phyloP scores from a whole-genome alignment of 768 basidiomycete species.

The Heimioporus sp. region DNA sequence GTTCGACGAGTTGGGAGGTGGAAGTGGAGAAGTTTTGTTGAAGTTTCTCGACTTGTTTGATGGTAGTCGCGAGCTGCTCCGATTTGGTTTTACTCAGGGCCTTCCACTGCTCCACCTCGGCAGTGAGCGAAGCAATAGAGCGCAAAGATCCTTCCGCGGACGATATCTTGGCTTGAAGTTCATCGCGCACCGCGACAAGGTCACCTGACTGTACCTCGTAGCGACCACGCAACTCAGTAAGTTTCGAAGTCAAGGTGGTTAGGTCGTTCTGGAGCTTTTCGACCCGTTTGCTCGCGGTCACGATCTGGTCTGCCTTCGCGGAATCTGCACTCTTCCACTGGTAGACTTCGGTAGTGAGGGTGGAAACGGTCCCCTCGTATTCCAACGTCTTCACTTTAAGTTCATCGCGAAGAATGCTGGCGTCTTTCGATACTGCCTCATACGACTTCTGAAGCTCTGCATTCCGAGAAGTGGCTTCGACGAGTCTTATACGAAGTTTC shows the following conservation, averaged over 20 bases:
- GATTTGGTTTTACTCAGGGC: background rate
- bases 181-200: background rate
- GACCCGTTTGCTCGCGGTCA: background rate
- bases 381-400: slow-evolving; percentile 4
- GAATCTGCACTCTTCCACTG: background rate
- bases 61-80: background rate
- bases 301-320: background rate
- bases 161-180: background rate
- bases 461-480: background rate
- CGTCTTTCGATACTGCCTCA: background rate
- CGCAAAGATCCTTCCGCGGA: background rate
- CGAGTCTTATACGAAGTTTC: slow-evolving; percentile 5
- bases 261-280: background rate
- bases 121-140: background rate
- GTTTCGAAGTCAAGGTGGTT: background rate
- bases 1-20: background rate
- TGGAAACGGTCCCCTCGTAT: background rate
- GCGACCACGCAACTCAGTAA: background rate
- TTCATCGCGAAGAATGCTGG: background rate
- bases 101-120: background rate
- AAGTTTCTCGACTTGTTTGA: background rate
- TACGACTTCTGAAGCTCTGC: background rate
- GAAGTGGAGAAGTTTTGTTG: background rate
- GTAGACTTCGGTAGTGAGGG: background rate
- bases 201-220: slow-evolving; percentile 4